Base-by-base conservation (phyloP, 306 rosid genomes). In the Macrotyloma uniflorum region DNA sequence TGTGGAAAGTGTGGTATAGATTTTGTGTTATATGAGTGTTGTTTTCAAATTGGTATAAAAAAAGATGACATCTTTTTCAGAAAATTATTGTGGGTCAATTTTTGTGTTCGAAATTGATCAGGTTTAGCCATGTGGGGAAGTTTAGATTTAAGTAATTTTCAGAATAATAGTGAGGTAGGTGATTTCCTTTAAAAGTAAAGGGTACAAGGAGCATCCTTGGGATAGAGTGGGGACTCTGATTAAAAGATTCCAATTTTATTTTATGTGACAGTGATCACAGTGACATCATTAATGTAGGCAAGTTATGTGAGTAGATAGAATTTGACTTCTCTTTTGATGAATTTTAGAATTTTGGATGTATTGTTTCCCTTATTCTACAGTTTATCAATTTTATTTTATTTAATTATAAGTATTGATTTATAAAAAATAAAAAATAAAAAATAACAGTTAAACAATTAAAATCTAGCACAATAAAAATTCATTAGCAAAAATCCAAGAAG, bases 121-220 rank as follows among this genome's bases (percentile, higher is more conserved):
- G 8, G 33, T 13, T 67, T 2, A 11, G 42, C 16, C 62, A 35
- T 24, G 67, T 51, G 70, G 36, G 2, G 23, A 22, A 28, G 45
- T 54, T 71, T 70, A 77, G 78, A 61, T 63, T 30, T 24, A 35
- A 9, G 59, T 58, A 32, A 19, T 5, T 36, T 33, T 76, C 72
- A 18, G 19, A 24, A 74, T 4, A 61, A 73, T 3, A 6, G 8
- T 0, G 26, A 5, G 30, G 66, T 28, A 59, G 79, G 33, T 75
- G 35, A 20, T 32, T 63, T 23, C n/a, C 51, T n/a, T 54, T 4
- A 55, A 18, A 23, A 11, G 28, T 8, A 6, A 32, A 62, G 36
- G 16, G 72, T 63, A 75, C 50, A 54, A 42, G 22, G 6, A 36
- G 13, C 54, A 73, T 73, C 59, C 62, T 46, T 45, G 59, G 18